These are phyloP conservation scores for Lichtheimia corymbifera DNA, from an alignment of 371 early-diverging fungal genomes.

Conservation along the genomic window DNA sequence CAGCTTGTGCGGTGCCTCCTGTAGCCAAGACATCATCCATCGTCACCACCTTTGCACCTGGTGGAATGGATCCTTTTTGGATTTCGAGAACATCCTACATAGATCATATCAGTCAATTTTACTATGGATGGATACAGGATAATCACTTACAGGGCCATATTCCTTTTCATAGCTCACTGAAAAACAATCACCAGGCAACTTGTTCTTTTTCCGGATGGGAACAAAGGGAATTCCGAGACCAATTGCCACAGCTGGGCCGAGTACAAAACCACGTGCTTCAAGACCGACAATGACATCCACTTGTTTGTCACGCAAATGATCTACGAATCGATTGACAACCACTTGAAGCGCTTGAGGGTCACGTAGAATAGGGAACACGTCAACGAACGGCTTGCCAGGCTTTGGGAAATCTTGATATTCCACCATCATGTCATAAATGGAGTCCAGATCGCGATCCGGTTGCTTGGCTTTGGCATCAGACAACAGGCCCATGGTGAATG, in stretches of 20 bases:
- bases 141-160: slow-evolving; percentile 10
- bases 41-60: slow-evolving; percentile 6
- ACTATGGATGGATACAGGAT: too few species aligned
- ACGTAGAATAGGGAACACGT: slow-evolving; percentile 11
- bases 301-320: slow-evolving; percentile 1
- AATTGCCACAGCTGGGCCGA: slow-evolving; percentile 5
- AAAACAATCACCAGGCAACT: slow-evolving; percentile 7
- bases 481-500: background rate
- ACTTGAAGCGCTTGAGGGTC: background rate
- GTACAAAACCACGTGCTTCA: slow-evolving; percentile 10
- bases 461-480: background rate
- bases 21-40: slow-evolving; percentile 14
- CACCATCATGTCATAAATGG: slow-evolving; percentile 1
- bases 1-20: slow-evolving; percentile 12
- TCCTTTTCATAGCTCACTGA: slow-evolving; percentile 8
- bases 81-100: slow-evolving; percentile 5
- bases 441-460: background rate
- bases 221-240: slow-evolving; percentile 5
- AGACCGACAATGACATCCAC: slow-evolving; percentile 11
- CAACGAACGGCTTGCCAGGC: slow-evolving; percentile 3
- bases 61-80: slow-evolving; percentile 2
- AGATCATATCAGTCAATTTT: background rate
- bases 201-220: slow-evolving; percentile 11
- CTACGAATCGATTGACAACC: background rate
- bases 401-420: slow-evolving; percentile 9